A percentile compares a stretch with the other conserved stretches of the same genome.
Evolutionary conservation across 2,329 filamentous ascomycete genomes (phyloP).

Genomic region (Clonostachys rhizophaga): DNA sequence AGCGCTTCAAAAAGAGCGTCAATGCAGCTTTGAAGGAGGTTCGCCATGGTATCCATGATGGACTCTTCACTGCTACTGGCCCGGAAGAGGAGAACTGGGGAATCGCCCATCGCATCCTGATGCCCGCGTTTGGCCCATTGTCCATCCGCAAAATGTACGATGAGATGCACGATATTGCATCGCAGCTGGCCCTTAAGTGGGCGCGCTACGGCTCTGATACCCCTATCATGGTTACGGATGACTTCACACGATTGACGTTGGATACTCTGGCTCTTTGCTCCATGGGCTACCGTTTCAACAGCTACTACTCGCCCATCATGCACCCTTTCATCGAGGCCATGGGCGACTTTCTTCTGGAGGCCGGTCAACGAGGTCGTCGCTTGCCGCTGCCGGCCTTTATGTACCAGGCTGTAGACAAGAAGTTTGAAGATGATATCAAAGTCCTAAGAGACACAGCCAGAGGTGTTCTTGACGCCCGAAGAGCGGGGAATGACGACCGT

Average conservation of each 20-base stretch:
- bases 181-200: conserved; percentile 64
- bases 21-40: conserved; percentile 46
- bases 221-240: conserved; percentile 56
- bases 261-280: conserved; percentile 68
- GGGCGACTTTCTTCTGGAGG: conserved; percentile 51
- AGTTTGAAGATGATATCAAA: conserved; percentile 45
- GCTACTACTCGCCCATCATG: conserved; percentile 62
- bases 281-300: conserved; percentile 73
- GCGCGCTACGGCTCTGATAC: conserved; percentile 54
- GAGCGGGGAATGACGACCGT: conserved; percentile 46
- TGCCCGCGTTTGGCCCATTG: conserved; percentile 67
- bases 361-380: conserved; percentile 41
- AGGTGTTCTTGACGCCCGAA: conserved; percentile 52
- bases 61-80: conserved; percentile 51
- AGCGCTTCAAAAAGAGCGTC: conserved; percentile 58
- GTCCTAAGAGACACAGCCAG: conserved; percentile 44
- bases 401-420: conserved; percentile 31
- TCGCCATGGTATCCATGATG: conserved; percentile 56
- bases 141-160: conserved; percentile 65
- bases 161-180: conserved; percentile 64
- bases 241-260: conserved; percentile 69
- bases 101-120: conserved; percentile 59
- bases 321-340: conserved; percentile 68
- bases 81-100: conserved; percentile 47
- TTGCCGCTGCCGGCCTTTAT: conserved; percentile 40